Evolutionary conservation across 805 yeast genomes (phyloP), one percentile per base, ranked within the genome.

Genomic region (Scheffersomyces coipomensis): DNA sequence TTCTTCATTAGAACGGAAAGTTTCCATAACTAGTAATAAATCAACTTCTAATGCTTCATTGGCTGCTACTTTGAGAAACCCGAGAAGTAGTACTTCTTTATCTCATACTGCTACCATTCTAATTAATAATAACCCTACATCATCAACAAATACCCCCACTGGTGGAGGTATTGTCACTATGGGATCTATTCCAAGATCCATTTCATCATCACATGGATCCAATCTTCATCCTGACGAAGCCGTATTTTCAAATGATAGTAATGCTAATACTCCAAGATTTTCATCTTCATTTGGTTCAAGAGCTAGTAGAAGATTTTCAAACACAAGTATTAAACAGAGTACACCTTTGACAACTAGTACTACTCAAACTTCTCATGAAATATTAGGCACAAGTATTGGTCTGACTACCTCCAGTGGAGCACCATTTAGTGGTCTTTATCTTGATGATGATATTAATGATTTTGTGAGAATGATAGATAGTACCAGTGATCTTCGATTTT

Each of bases 221-320:
- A 57, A 55, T 15, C 38, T 53, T n/a, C 53, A 39, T n/a, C 48
- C 47, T 18, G 72, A 66, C 17, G 56, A 56, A 29, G 40, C 44
- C 6, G 33, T 46, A 11, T 52, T 48, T 13, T 34, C 52, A 19
- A 46, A 44, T 21, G 67, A 60, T 16, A 56, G 53, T 33, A 50
- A 63, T 4, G 55, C 71, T 19, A 67, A 53, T 23, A 68, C 82
- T 0, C 83, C 86, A 2, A 72, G 81, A 46, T 84, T 82, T 47
- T 76, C 87, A 2, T 80, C 91, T 1, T 82, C 90, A 0, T 83
- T 83, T 58, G 86, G 87, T 0, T 80, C 82, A n/a, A 64, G 86
- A 35, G 71, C 66, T 12, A 64, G 71, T 42, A 72, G 83, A n/a
- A 68, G 85, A 22, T 66, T 63, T 42, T 61, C 69, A 30, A 64